Evolutionary conservation across 495 filamentous ascomycete species (phyloP).

Genomic region (Emericellopsis terricola): DNA sequence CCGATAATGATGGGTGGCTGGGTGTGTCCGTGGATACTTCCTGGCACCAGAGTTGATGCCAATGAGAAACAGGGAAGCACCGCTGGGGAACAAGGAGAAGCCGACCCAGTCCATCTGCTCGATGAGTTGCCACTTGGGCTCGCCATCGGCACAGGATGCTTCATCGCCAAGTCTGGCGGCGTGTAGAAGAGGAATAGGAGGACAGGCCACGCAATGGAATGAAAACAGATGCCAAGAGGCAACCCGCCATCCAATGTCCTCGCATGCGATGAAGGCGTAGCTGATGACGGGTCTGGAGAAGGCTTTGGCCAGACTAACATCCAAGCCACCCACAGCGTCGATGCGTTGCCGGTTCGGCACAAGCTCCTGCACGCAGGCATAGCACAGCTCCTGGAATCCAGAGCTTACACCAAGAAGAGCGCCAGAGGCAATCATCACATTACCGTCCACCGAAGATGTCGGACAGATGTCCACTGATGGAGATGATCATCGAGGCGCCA

Average conservation of each 20-base stretch:
- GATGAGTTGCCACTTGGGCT: slow-evolving; percentile 5
- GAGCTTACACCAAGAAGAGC: slow-evolving; percentile 12
- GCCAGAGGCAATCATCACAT: slow-evolving; percentile 15
- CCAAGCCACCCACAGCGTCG: slow-evolving; percentile 11
- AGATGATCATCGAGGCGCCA: slow-evolving; percentile 3
- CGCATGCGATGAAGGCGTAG: slow-evolving; percentile 9
- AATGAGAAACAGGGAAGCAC: slow-evolving; percentile 19
- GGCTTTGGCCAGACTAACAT: slow-evolving; percentile 9
- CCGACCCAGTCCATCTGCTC: slow-evolving; percentile 19
- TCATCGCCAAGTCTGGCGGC: too few species aligned
- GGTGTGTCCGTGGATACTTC: neutral
- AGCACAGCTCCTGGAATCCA: slow-evolving; percentile 19
- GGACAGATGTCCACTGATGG: slow-evolving; percentile 15
- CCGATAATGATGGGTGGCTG: slow-evolving; percentile 4
- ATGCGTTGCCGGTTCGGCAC: slow-evolving; percentile 18
- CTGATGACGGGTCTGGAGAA: slow-evolving; percentile 14
- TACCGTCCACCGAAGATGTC: slow-evolving; percentile 14
- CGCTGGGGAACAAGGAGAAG: slow-evolving; percentile 10
- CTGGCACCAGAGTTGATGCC: slow-evolving; percentile 10
- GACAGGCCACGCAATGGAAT: slow-evolving; percentile 9
- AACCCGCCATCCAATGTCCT: slow-evolving; percentile 13
- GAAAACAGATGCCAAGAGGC: slow-evolving; percentile 16
- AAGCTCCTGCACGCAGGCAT: slow-evolving; percentile 16
- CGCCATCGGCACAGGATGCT: too few species aligned
- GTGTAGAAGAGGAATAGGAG: slow-evolving; percentile 6